These are phyloP conservation scores for Fusarium heterosporum DNA, from an alignment of 2,329 filamentous ascomycete species.

Conservation along the genomic window DNA sequence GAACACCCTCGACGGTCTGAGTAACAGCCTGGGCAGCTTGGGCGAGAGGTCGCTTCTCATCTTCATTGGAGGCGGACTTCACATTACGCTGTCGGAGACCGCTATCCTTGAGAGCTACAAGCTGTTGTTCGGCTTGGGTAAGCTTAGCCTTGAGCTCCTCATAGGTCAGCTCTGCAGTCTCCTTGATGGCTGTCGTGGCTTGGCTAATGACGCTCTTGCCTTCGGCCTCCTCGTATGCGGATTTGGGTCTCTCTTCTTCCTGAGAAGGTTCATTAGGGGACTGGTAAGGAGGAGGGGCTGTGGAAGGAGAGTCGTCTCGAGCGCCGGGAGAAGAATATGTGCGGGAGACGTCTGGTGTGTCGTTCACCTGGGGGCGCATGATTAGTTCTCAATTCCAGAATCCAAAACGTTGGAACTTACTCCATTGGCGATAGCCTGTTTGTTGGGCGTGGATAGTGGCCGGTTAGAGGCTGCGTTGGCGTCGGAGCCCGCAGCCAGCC, in stretches of 20 bases:
- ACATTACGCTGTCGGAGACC: slow-evolving; percentile 85
- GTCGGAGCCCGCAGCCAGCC: slow-evolving; percentile 73
- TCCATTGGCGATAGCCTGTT: slow-evolving; percentile 54
- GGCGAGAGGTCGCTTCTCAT: slow-evolving; percentile 62
- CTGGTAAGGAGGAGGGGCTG: slow-evolving; percentile 52
- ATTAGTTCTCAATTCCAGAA: slow-evolving; percentile 22
- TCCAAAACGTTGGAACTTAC: slow-evolving; percentile 50
- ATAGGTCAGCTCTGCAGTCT: slow-evolving; percentile 54
- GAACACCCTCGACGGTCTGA: slow-evolving; percentile 78
- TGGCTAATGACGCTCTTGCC: slow-evolving; percentile 49
- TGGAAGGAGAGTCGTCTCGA: slow-evolving; percentile 49
- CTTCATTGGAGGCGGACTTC: slow-evolving; percentile 60
- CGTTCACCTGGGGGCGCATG: slow-evolving; percentile 47
- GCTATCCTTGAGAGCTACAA: slow-evolving; percentile 76
- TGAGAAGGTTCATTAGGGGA: slow-evolving; percentile 50
- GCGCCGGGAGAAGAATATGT: slow-evolving; percentile 60
- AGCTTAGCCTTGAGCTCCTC: slow-evolving; percentile 80
- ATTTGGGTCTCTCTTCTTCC: slow-evolving; percentile 43
- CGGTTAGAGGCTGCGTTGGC: slow-evolving; percentile 43
- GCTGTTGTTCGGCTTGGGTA: slow-evolving; percentile 78
- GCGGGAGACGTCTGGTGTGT: slow-evolving; percentile 60
- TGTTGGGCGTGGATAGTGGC: slow-evolving; percentile 56
- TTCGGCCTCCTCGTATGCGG: slow-evolving; percentile 44
- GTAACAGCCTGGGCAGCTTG: slow-evolving; percentile 66
- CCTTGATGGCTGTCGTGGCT: slow-evolving; percentile 63